Evolutionary conservation across 1,284 basidiomycete species (phyloP).

Genomic region (Marasmius sp.): DNA sequence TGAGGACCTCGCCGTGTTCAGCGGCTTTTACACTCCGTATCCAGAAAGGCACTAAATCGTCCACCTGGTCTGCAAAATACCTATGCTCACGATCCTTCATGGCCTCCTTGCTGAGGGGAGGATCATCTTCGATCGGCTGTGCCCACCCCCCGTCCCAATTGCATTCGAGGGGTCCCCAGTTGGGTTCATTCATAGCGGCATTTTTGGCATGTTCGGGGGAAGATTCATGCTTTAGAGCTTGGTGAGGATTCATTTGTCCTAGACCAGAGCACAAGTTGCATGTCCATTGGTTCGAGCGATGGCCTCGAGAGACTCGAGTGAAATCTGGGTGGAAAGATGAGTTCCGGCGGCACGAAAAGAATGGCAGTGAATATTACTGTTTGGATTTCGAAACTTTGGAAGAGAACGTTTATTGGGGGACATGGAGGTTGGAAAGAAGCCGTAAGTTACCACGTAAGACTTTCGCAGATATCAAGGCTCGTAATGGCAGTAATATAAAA

Average conservation of each 20-base stretch:
- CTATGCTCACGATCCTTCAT: conserved; percentile 51
- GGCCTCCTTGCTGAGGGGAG: conserved; percentile 35
- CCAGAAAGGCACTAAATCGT: conserved; percentile 57
- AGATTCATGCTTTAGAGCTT: not conserved
- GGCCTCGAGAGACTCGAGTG: not conserved
- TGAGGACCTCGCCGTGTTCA: conserved; percentile 44
- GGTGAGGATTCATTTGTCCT: conserved; percentile 6
- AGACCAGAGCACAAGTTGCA: conserved; percentile 32
- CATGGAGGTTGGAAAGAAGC: no score
- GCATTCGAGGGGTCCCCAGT: conserved; percentile 13
- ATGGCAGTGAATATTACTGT: no score
- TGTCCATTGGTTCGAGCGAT: conserved; percentile 21
- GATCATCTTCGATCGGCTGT: conserved; percentile 1
- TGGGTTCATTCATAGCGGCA: conserved; percentile 16
- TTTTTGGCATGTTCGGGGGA: conserved; percentile 21
- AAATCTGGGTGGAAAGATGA: not conserved
- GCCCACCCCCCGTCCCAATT: conserved; percentile 3
- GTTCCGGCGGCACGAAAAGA: no score
- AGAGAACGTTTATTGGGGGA: no score
- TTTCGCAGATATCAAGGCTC: not conserved
- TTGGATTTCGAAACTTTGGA: not conserved
- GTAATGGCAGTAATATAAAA: not conserved
- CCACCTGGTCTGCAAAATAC: conserved; percentile 45
- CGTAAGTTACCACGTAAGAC: no score
- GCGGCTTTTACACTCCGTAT: conserved; percentile 50